Evolutionary conservation across 2,329 filamentous ascomycete genomes (phyloP), one percentile per base, ranked within the genome.

Genomic region (Samsoniella hepiali): DNA sequence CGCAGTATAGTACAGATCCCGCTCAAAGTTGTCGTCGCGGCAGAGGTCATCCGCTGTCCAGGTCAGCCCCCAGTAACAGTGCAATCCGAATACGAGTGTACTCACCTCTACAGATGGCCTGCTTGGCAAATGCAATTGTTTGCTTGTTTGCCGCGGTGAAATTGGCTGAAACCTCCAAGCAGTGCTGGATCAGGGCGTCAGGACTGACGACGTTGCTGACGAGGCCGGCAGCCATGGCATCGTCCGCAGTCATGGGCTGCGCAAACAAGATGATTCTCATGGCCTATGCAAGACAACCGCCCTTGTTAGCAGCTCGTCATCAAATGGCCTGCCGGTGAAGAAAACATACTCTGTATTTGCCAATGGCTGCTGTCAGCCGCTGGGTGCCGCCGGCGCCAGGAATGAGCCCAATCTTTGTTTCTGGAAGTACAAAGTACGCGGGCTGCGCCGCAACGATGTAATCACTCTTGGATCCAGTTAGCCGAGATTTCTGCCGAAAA

Each of bases 331-430:
- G 11, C 50, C 32, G 50, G 11, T 34, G 17, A 47, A 36, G 15
- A 51, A 38, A 17, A 42, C 68, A 62, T 47, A 69, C 69, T 63
- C 65, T 67, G 63, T 68, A 68, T 61, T 71, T 71, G 32, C 69
- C 69, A 22, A 70, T 42, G 27, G 67, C 68, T 17, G 64, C 65
- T 15, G 69, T 70, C 22, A 71, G 54, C 17, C 69, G 65, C 45
- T 71, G 69, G 11, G 69, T 71, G 17, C 69, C 69, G 29, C 69
- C 69, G 11, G 69, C 69, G 36, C 69, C 69, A 17, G 69, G 69
- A 32, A 71, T 71, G 13, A 68, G 65, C 32, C 69, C 69, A 47
- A 71, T 69, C 53, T 66, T 70, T 40, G 71, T 68, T 58, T 71
- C 69, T 5, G 69, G 69, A 17, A 70, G 67, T 5, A 69, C 69